Evolutionary conservation across 2,329 filamentous ascomycete genomes (phyloP).

Genomic region (Aspergillus novofumigatus): DNA sequence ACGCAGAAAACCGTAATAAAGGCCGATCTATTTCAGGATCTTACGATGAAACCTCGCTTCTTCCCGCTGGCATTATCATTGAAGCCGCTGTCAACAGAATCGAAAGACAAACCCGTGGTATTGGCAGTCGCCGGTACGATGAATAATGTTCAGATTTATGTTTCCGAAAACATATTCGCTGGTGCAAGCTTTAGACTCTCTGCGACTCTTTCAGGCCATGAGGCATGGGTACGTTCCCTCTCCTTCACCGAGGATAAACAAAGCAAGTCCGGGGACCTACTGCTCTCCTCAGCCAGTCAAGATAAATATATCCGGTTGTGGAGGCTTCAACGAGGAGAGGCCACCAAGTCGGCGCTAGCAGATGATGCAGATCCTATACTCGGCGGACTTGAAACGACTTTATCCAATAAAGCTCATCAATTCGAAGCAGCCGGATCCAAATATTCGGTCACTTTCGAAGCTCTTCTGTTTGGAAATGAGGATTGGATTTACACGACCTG

Average conservation of each 20-base stretch:
- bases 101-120: conserved; percentile 49
- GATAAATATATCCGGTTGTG: conserved; percentile 96
- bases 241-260: conserved; percentile 66
- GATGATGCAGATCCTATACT: conserved; percentile 35
- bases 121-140: conserved; percentile 85
- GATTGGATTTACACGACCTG: conserved; percentile 94
- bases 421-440: conserved; percentile 60
- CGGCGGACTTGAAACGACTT: conserved; percentile 56
- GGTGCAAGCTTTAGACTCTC: conserved; percentile 61
- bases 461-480: conserved; percentile 87
- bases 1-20: conserved; percentile 26
- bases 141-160: conserved; percentile 75
- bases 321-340: conserved; percentile 71
- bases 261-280: conserved; percentile 58
- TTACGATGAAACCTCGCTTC: conserved; percentile 70
- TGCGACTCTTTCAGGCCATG: conserved; percentile 79
- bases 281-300: conserved; percentile 90
- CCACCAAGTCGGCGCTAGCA: conserved; percentile 51
- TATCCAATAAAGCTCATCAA: conserved; percentile 85
- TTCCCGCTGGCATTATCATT: conserved; percentile 77
- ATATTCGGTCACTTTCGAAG: conserved; percentile 87
- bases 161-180: conserved; percentile 46
- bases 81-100: conserved; percentile 51
- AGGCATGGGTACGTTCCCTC: conserved; percentile 89
- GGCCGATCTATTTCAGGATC: conserved; percentile 60